phyloP scores from a whole-genome alignment of 2,329 filamentous ascomycete species.

The Phialocephala sp. region DNA sequence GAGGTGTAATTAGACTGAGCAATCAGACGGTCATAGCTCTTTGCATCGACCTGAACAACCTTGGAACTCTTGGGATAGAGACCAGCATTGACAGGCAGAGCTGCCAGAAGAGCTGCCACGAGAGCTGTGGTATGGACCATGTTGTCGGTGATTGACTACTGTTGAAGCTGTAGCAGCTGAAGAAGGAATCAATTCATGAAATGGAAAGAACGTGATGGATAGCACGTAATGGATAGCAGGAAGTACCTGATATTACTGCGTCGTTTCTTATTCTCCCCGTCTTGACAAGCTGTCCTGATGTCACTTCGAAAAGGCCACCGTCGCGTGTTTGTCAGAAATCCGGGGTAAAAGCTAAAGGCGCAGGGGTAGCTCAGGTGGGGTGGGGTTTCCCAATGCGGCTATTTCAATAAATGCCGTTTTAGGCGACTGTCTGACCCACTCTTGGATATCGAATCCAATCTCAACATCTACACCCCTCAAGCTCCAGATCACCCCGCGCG shows the following conservation, averaged over 20 bases:
- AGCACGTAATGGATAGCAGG: slow-evolving; percentile 11
- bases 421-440: slow-evolving; percentile 3
- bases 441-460: background rate
- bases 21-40: slow-evolving; percentile 82
- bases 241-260: slow-evolving; percentile 12
- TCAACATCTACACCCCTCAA: background rate
- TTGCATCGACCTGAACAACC: slow-evolving; percentile 80
- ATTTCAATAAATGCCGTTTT: slow-evolving; percentile 13
- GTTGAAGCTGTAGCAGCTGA: slow-evolving; percentile 37
- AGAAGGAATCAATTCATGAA: slow-evolving; percentile 31
- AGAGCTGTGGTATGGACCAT: slow-evolving; percentile 62
- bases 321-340: slow-evolving; percentile 30
- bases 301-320: slow-evolving; percentile 33
- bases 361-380: slow-evolving; percentile 1
- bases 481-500: slow-evolving; percentile 7
- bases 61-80: slow-evolving; percentile 87
- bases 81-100: slow-evolving; percentile 68
- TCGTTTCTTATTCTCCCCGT: slow-evolving; percentile 12
- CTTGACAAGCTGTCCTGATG: slow-evolving; percentile 34
- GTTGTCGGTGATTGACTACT: slow-evolving; percentile 31
- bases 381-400: slow-evolving; percentile 9
- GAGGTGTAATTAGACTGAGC: slow-evolving; percentile 90
- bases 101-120: slow-evolving; percentile 64
- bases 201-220: slow-evolving; percentile 3
- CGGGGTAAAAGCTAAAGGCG: slow-evolving; percentile 28